Evolutionary conservation across 1,284 basidiomycete species (phyloP), one percentile per base, ranked within the genome.

Genomic region (Dichomitus squalens): DNA sequence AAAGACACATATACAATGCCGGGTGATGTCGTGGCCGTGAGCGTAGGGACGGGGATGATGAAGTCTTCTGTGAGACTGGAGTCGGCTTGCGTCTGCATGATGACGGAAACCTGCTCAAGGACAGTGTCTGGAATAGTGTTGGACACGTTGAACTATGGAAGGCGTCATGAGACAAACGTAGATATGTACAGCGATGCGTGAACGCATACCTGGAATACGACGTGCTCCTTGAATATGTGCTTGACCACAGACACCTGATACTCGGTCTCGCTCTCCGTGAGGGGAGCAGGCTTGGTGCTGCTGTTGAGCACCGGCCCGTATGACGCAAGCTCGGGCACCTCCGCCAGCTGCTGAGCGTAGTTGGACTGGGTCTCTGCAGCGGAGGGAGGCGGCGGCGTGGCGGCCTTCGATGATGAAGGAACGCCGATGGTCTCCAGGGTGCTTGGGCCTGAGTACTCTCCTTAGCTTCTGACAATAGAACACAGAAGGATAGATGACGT

Each of bases 81-180:
- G 25, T 95, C 93, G 9, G 83, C 78, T 46, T 89, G 83, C 4
- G 92, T 85, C 63, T 89, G 84, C 88, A 98, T 96, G 66, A 95
- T 83, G 11, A 99, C 93, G n/a, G 95, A 92, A 18, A 97, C 94
- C 66, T 96, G 88, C 73, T 99, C 97, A 59, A 99, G 80, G 5
- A 99, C 90, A 3, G 94, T 96, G 72, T 99, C 97, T n/a, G 95
- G 89, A 53, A 99, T 83, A n/a, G 97, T 99, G 73, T 99, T 99
- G 57, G 94, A 93, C 51, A 99, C 87, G 77, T 98, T 98, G 85
- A 95, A 98, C 90, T 99, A 36, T 35, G 2, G 16, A 21, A 4
- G 2, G 54, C 3, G 49, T 18, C 41, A 20, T 66, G 61, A 35
- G 18, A 43, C 14, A 47, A 39, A 20, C 29, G 29, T 31, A 11